These are phyloP conservation scores for Lodderomyces beijingensis DNA, from an alignment of 1,139 yeast species.

Conservation along the genomic window DNA sequence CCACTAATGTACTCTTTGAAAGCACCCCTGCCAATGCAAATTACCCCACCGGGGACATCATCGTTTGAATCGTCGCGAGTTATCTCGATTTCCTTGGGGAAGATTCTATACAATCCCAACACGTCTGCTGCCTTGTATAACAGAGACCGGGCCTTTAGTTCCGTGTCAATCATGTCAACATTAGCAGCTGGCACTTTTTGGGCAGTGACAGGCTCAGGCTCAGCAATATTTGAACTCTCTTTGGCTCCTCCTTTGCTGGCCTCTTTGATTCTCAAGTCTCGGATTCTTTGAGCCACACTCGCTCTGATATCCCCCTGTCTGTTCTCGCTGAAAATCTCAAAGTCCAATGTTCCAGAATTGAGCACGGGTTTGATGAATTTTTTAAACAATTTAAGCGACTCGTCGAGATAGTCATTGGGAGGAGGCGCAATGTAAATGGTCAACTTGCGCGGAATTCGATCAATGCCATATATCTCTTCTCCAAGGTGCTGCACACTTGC, in stretches of 20 bases:
- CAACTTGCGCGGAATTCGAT: conserved; percentile 64
- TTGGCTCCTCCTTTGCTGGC: conserved; percentile 8
- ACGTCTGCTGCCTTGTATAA: conserved; percentile 52
- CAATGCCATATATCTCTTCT: conserved; percentile 27
- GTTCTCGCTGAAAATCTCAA: conserved; percentile 66
- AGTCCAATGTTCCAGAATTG: conserved; percentile 84
- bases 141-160: conserved; percentile 27
- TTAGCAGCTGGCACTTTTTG: conserved; percentile 6
- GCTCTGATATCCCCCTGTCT: conserved; percentile 88
- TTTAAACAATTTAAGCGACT: conserved; percentile 69
- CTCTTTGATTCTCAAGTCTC: conserved; percentile 52
- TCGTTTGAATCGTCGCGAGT: conserved; percentile 46
- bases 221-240: conserved; percentile 5
- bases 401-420: conserved; percentile 85
- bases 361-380: conserved; percentile 83
- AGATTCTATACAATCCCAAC: conserved; percentile 51
- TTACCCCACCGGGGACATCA: conserved; percentile 67
- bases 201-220: not conserved
- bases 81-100: conserved; percentile 30
- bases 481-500: conserved; percentile 52
- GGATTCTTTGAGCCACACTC: conserved; percentile 75
- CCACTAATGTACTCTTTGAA: conserved; percentile 90
- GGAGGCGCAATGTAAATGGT: conserved; percentile 91
- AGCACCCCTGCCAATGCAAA: conserved; percentile 94
- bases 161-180: conserved; percentile 1